Conservation (phyloP, 2,329 filamentous ascomycete species). For the Shiraia sp. region DNA sequence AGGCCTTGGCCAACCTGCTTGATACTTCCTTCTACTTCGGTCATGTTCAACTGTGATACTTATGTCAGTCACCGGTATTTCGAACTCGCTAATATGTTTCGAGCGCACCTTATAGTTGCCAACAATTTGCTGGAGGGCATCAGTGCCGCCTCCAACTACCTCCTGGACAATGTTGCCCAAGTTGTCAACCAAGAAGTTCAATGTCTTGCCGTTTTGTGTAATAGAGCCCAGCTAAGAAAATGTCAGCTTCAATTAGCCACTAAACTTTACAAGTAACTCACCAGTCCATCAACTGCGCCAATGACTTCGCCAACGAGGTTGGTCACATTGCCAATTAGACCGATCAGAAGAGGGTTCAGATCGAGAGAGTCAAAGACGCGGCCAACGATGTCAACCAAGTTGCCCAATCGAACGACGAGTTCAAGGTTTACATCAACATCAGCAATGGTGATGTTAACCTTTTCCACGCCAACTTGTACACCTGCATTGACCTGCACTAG, state of each 20-base stretch:
- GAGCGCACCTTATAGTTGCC: conserved; percentile 55
- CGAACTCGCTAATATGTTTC: not conserved
- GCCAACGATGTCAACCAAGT: conserved; percentile 65
- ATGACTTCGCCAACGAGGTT: conserved; percentile 58
- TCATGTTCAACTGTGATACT: conserved; percentile 57
- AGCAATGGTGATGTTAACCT: conserved; percentile 64
- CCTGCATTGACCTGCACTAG: conserved; percentile 59
- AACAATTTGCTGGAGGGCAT: conserved; percentile 56
- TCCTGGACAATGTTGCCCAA: conserved; percentile 67
- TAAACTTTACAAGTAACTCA: conserved; percentile 5
- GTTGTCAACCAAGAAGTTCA: conserved; percentile 64
- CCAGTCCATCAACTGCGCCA: conserved; percentile 61
- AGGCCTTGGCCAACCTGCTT: conserved; percentile 44
- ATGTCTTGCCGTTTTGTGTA: conserved; percentile 58
- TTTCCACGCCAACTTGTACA: conserved; percentile 51
- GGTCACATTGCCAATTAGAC: conserved; percentile 58
- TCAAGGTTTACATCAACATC: conserved; percentile 64
- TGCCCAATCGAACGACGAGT: conserved; percentile 62
- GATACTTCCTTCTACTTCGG: conserved; percentile 46
- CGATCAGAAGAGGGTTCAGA: conserved; percentile 64
- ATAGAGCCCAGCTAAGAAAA: conserved; percentile 57
- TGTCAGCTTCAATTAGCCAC: not conserved
- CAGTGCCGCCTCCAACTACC: conserved; percentile 53
- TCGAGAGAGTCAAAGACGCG: conserved; percentile 63
- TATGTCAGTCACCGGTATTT: not conserved